Conservation (phyloP, 371 early-diverging fungal genomes). For the Lichtheimia hyalospora region DNA sequence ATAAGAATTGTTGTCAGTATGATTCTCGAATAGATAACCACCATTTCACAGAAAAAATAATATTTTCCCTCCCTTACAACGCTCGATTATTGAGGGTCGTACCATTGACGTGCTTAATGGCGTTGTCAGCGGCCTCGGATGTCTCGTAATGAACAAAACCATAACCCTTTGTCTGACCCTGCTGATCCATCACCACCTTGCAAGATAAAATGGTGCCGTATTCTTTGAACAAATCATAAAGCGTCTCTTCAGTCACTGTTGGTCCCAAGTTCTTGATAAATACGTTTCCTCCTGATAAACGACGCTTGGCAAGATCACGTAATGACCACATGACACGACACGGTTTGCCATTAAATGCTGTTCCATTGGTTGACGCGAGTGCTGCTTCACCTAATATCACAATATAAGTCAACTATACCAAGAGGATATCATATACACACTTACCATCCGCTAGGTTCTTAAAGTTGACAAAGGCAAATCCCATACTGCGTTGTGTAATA, state of each 20-base stretch:
- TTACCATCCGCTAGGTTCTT: slow-evolving; percentile 67
- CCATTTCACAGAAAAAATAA: background rate
- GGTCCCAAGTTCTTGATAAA: slow-evolving; percentile 99
- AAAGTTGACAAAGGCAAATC: slow-evolving; percentile 98
- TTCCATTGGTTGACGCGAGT: slow-evolving; percentile 89
- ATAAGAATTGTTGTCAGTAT: background rate
- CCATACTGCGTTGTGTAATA: slow-evolving; percentile 91
- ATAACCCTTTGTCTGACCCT: slow-evolving; percentile 89
- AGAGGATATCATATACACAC: background rate
- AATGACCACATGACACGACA: slow-evolving; percentile 99
- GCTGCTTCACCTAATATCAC: slow-evolving; percentile 71
- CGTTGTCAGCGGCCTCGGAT: slow-evolving; percentile 90
- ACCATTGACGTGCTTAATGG: slow-evolving; percentile 96
- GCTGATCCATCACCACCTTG: slow-evolving; percentile 89
- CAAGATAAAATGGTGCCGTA: slow-evolving; percentile 98
- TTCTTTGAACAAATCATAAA: slow-evolving; percentile 98
- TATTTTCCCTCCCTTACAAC: slow-evolving; percentile 50
- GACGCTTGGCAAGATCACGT: slow-evolving; percentile 90
- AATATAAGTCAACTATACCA: background rate
- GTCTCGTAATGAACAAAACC: slow-evolving; percentile 99
- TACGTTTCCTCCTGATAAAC: slow-evolving; percentile 91
- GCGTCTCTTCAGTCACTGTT: slow-evolving; percentile 90
- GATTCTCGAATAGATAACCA: background rate
- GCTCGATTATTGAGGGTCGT: slow-evolving; percentile 94
- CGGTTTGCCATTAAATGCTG: slow-evolving; percentile 87